Evolutionary conservation across 2,329 filamentous ascomycete species (phyloP).

Genomic region (Coniosporium tulheliwenetii): DNA sequence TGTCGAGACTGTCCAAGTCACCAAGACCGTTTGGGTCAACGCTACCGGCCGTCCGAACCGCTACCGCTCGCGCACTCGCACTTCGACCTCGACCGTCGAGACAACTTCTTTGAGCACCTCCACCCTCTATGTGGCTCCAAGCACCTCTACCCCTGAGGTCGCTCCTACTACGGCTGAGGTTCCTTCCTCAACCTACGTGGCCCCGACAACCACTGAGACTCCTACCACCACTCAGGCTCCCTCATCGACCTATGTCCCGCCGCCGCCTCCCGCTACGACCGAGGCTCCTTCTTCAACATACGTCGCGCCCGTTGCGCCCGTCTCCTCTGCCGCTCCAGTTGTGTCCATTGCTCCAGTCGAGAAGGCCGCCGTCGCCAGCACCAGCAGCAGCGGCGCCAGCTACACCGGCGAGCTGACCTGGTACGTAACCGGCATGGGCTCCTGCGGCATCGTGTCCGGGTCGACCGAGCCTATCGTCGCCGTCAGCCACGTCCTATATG

Average conservation of each 20-base stretch:
- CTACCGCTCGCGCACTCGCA: not conserved
- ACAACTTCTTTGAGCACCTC: slow-evolving; percentile 1
- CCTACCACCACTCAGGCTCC: slow-evolving; percentile 6
- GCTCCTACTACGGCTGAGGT: slow-evolving; percentile 4
- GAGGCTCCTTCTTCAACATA: slow-evolving; percentile 9
- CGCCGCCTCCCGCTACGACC: slow-evolving; percentile 8
- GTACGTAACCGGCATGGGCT: slow-evolving; percentile 52
- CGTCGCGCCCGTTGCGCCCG: slow-evolving; percentile 6
- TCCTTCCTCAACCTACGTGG: slow-evolving; percentile 8
- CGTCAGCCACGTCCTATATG: slow-evolving; percentile 37
- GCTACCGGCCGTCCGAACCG: slow-evolving; percentile 5
- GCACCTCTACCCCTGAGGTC: slow-evolving; percentile 4
- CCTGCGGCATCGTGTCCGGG: slow-evolving; percentile 50
- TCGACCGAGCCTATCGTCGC: slow-evolving; percentile 50
- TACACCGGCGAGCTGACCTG: slow-evolving; percentile 56
- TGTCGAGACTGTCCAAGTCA: slow-evolving; percentile 32
- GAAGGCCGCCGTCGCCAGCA: slow-evolving; percentile 2
- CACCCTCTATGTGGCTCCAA: slow-evolving; percentile 10
- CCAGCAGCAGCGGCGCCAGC: slow-evolving; percentile 15
- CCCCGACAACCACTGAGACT: slow-evolving; percentile 8
- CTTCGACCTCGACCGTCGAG: not conserved
- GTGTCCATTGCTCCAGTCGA: slow-evolving; percentile 1
- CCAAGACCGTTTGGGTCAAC: slow-evolving; percentile 32
- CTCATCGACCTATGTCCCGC: slow-evolving; percentile 6
- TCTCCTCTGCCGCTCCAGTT: slow-evolving; percentile 3